Base-by-base conservation (phyloP, 169 alveolate genomes). In the Babesia divergens region DNA sequence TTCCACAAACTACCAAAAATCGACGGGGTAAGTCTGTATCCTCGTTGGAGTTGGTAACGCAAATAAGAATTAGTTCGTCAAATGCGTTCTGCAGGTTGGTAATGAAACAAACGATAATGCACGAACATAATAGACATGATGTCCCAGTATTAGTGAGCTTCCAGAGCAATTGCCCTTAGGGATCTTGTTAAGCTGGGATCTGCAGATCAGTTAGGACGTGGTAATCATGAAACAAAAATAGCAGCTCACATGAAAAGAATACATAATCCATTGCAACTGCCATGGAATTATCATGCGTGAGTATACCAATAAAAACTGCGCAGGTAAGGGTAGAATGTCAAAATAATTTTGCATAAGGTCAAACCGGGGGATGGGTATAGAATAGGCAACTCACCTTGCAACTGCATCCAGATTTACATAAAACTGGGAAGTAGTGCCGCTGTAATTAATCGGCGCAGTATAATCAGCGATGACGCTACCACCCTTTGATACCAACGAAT, bases 391-490 rank as follows among this genome's bases (percentile, higher is more conserved):
- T 14, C 37, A 74, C 84, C 84, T 74, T 5, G 84, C 84, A 64
- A 74, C 64, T 22, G 69, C 46, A 59, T 74, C 84, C 37, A 74
- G 26, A 40, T 74, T 74, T 43, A 74, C 75, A 35, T 62, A 18
- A 34, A 62, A 62, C 46, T 62, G 52, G n/a, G 38, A 26, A 37
- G 28, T 64, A 49, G 24, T 66, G n/a, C 34, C 5, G 29, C 50
- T 49, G 2, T 22, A 13, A 11, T 52, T 14, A 20, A 35, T 35
- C 13, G 75, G 75, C 34, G 81, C 38, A n/a, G 81, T 67, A 35
- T 76, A 76, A 49, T 76, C 85, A 35, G 85, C 85, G 44, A 76
- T 55, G 22, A 76, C 74, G 59, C 29, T 58, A 22, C 79, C 85
- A 34, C 52, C 52, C 44, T 67, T 62, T 20, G 85, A 56, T 16